These are phyloP conservation scores for Clausena lansium DNA, from an alignment of 345 rosid genomes.

Conservation along the genomic window DNA sequence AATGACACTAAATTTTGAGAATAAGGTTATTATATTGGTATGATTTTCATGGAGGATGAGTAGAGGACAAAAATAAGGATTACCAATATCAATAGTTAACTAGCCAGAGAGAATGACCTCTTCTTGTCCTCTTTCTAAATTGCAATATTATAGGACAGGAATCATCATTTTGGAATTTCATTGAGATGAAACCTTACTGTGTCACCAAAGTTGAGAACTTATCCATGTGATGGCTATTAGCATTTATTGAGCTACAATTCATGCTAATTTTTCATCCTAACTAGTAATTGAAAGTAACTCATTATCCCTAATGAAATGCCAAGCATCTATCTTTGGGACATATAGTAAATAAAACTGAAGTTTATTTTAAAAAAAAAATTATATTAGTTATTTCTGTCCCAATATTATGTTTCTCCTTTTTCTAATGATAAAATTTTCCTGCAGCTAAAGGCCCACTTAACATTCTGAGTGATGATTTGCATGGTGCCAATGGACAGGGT, in stretches of 20 bases:
- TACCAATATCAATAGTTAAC: neutral
- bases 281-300: neutral
- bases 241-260: neutral
- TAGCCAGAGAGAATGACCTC: neutral
- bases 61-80: neutral
- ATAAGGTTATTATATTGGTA: neutral
- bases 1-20: neutral
- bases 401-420: neutral
- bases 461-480: neutral
- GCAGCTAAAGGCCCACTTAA: slow-evolving; percentile 21
- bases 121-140: neutral
- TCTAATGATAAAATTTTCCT: slow-evolving; percentile 8
- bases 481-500: slow-evolving; percentile 12
- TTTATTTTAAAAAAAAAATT: neutral
- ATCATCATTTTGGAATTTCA: neutral
- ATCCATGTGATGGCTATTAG: neutral
- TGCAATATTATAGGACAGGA: neutral
- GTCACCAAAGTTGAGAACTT: neutral
- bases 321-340: neutral
- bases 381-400: neutral
- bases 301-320: neutral
- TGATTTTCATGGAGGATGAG: neutral
- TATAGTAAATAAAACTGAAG: neutral
- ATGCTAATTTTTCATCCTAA: neutral
- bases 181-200: neutral